Conservation (phyloP, 78 protist species). For the Dictyostelium capitatum region DNA sequence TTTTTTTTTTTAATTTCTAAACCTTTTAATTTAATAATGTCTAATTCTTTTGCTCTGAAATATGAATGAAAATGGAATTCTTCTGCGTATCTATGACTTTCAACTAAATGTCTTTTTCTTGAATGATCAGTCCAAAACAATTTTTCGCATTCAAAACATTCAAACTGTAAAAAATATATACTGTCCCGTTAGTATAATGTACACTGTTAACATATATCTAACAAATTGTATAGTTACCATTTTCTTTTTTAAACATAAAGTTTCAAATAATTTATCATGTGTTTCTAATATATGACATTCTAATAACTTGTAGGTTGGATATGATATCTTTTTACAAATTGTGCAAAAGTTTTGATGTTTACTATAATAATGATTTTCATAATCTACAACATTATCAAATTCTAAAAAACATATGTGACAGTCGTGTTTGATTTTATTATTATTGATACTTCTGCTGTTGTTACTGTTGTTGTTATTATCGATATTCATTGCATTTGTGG, state of each 20-base stretch:
- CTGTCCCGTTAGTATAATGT: neutral
- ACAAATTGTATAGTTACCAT: neutral
- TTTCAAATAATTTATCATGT: constrained; percentile 31
- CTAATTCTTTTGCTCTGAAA: constrained; percentile 17
- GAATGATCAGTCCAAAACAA: constrained; percentile 17
- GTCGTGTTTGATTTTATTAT: neutral
- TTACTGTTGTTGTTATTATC: neutral
- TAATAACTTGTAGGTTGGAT: constrained; percentile 12
- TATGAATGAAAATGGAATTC: constrained; percentile 13
- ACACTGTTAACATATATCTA: neutral
- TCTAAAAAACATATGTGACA: neutral
- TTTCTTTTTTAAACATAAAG: constrained; percentile 19
- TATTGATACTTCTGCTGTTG: neutral
- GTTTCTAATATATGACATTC: constrained; percentile 38
- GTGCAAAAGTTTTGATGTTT: constrained; percentile 26
- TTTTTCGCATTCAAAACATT: constrained; percentile 33
- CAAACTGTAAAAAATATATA: constrained; percentile 29
- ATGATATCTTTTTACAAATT: constrained; percentile 31
- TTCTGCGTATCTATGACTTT: constrained; percentile 30
- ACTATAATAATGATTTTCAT: constrained; percentile 32
- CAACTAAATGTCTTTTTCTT: constrained; percentile 32
- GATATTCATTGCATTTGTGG: neutral
- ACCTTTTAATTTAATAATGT: neutral
- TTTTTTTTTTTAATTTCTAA: neutral
- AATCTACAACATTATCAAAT: constrained; percentile 21